Evolutionary conservation across 176 grass and related monocot species (phyloP).

Genomic region (Leersia perrieri): DNA sequence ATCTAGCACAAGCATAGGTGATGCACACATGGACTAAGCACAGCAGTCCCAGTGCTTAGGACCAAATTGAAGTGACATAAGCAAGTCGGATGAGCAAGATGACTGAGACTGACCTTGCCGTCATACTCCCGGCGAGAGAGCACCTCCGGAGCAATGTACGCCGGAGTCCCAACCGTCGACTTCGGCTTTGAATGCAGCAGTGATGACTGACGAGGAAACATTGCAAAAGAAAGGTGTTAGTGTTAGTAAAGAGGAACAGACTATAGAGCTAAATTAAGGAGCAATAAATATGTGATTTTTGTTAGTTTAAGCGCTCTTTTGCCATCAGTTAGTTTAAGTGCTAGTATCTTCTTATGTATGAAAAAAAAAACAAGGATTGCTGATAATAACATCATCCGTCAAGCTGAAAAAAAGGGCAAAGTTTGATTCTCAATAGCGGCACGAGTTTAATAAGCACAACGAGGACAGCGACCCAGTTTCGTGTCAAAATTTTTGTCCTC

Average conservation of each 20-base stretch:
- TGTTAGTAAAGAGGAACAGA: background rate
- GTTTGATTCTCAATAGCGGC: background rate
- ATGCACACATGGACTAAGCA: background rate
- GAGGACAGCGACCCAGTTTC: slow-evolving; percentile 31
- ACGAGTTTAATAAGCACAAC: slow-evolving; percentile 27
- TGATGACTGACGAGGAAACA: slow-evolving; percentile 47
- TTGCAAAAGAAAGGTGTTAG: slow-evolving; percentile 28
- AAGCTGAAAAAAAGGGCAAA: background rate
- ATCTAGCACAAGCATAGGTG: slow-evolving; percentile 18
- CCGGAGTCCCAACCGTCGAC: slow-evolving; percentile 75
- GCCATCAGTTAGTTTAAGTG: background rate
- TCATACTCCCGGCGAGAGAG: slow-evolving; percentile 72
- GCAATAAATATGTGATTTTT: background rate
- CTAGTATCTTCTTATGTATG: background rate
- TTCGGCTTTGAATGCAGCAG: slow-evolving; percentile 75
- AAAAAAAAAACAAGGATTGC: background rate
- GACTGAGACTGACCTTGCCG: slow-evolving; percentile 63
- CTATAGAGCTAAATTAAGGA: background rate
- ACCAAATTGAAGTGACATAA: background rate
- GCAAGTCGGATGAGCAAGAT: background rate
- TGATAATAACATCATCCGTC: background rate
- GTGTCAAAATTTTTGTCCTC: slow-evolving; percentile 48
- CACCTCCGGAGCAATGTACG: slow-evolving; percentile 80
- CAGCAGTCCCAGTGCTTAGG: background rate
- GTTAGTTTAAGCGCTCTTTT: background rate